These are phyloP conservation scores for Laburnicola sp. DNA, from an alignment of 2,329 filamentous ascomycete genomes.

Conservation along the genomic window DNA sequence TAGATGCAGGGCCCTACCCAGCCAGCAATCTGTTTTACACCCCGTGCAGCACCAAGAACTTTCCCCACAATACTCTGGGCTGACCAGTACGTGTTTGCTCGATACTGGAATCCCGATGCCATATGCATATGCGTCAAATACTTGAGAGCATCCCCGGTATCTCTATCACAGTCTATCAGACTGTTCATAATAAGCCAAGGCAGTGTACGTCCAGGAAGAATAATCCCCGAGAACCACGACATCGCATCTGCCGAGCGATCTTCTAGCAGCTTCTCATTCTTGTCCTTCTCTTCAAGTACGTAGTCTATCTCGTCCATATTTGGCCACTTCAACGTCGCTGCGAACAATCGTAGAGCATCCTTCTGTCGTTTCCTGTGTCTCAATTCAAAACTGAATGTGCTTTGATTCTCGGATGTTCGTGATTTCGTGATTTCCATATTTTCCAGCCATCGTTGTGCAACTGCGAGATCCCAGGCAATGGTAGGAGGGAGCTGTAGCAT, in stretches of 20 bases:
- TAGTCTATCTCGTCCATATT: conserved; percentile 68
- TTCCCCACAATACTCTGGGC: conserved; percentile 73
- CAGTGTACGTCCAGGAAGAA: conserved; percentile 70
- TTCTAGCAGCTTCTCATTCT: conserved; percentile 51
- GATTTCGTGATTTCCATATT: conserved; percentile 68
- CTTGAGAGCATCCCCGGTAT: conserved; percentile 66
- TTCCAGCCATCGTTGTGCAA: conserved; percentile 73
- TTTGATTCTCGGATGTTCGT: conserved; percentile 49
- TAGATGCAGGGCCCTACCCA: conserved; percentile 75
- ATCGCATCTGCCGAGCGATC: conserved; percentile 71
- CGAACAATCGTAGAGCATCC: conserved; percentile 69
- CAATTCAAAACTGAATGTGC: conserved; percentile 63
- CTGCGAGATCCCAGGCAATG: conserved; percentile 71
- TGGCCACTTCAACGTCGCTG: conserved; percentile 74
- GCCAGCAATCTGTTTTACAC: conserved; percentile 69
- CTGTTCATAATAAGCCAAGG: conserved; percentile 80
- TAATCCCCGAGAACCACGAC: conserved; percentile 75
- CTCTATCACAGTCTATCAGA: conserved; percentile 73
- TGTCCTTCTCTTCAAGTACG: conserved; percentile 63
- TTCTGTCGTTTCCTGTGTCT: conserved; percentile 69
- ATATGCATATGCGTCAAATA: conserved; percentile 70
- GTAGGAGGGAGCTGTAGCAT: conserved; percentile 67
- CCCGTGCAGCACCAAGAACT: conserved; percentile 67
- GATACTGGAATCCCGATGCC: conserved; percentile 75
- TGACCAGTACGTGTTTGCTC: conserved; percentile 77